phyloP scores from a whole-genome alignment of 2,329 filamentous ascomycete genomes.

The Cercospora sp. region DNA sequence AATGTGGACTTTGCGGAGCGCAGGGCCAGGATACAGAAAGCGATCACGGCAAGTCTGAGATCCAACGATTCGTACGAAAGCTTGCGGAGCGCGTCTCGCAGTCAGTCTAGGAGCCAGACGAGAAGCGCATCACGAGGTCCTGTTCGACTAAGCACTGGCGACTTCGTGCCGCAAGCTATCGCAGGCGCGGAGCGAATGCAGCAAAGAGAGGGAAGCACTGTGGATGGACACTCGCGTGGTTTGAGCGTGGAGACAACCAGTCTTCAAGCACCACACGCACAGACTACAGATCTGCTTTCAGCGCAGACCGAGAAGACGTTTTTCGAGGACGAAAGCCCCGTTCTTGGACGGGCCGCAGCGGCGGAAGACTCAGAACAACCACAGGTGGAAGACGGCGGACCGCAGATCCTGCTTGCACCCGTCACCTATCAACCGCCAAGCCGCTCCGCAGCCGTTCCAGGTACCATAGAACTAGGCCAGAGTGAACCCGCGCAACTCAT shows the following conservation, averaged over 20 bases:
- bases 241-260: slow-evolving; percentile 34
- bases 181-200: slow-evolving; percentile 15
- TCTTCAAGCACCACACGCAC: slow-evolving; percentile 18
- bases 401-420: slow-evolving; percentile 28
- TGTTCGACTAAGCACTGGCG: slow-evolving; percentile 15
- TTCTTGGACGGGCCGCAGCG: slow-evolving; percentile 55
- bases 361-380: slow-evolving; percentile 15
- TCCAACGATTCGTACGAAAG: slow-evolving; percentile 57
- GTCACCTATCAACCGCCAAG: slow-evolving; percentile 31
- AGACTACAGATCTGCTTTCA: slow-evolving; percentile 32
- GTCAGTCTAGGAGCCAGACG: slow-evolving; percentile 23
- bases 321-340: slow-evolving; percentile 62
- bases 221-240: slow-evolving; percentile 5
- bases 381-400: slow-evolving; percentile 14
- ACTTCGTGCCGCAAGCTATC: slow-evolving; percentile 49
- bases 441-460: slow-evolving; percentile 15
- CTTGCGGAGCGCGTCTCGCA: slow-evolving; percentile 29
- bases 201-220: neutral
- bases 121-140: slow-evolving; percentile 18
- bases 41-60: slow-evolving; percentile 80
- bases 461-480: slow-evolving; percentile 17
- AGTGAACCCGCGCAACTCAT: slow-evolving; percentile 23
- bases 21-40: slow-evolving; percentile 77
- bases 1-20: slow-evolving; percentile 83
- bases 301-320: slow-evolving; percentile 43